Percentiles rank a stretch among this genome's conserved stretches.
Conservation (phyloP, 257 asterid genomes). For the Jacaranda copaia region DNA sequence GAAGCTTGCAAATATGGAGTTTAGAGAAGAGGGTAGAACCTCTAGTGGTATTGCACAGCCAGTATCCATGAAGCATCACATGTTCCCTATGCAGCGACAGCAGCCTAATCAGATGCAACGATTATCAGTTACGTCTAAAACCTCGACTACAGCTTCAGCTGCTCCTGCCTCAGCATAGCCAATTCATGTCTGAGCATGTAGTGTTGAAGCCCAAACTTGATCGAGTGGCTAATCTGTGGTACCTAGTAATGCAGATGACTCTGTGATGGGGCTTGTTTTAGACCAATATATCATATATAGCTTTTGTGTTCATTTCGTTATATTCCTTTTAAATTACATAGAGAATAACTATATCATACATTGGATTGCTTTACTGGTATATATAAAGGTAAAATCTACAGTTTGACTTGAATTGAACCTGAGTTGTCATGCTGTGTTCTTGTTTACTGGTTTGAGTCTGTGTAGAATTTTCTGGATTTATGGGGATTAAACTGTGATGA, state of each 20-base stretch:
- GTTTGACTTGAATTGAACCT: slow-evolving; percentile 31
- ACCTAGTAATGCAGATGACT: slow-evolving; percentile 23
- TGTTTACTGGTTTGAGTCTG: slow-evolving; percentile 1
- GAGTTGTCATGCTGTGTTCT: not conserved
- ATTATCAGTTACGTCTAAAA: slow-evolving; percentile 43
- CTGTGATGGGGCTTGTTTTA: slow-evolving; percentile 7
- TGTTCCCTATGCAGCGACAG: slow-evolving; percentile 53
- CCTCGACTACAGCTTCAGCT: slow-evolving; percentile 43
- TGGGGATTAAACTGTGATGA: not conserved
- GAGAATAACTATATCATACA: slow-evolving; percentile 25
- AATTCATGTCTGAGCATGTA: not conserved
- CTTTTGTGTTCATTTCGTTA: slow-evolving; percentile 26
- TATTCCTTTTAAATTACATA: slow-evolving; percentile 33
- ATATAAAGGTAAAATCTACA: slow-evolving; percentile 35
- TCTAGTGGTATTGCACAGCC: slow-evolving; percentile 50
- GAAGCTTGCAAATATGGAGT: slow-evolving; percentile 50
- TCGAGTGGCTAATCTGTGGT: slow-evolving; percentile 24
- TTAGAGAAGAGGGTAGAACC: slow-evolving; percentile 58
- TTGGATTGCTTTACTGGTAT: slow-evolving; percentile 30
- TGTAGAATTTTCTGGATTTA: not conserved
- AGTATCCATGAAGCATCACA: slow-evolving; percentile 55
- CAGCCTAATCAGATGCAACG: slow-evolving; percentile 56
- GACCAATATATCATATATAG: slow-evolving; percentile 32
- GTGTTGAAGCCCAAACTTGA: slow-evolving; percentile 4
- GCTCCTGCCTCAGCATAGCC: slow-evolving; percentile 56